A percentile compares a stretch with the other conserved stretches of the same genome.
Conservation (phyloP, 2,329 filamentous ascomycete genomes). For the Daldinia sp. region DNA sequence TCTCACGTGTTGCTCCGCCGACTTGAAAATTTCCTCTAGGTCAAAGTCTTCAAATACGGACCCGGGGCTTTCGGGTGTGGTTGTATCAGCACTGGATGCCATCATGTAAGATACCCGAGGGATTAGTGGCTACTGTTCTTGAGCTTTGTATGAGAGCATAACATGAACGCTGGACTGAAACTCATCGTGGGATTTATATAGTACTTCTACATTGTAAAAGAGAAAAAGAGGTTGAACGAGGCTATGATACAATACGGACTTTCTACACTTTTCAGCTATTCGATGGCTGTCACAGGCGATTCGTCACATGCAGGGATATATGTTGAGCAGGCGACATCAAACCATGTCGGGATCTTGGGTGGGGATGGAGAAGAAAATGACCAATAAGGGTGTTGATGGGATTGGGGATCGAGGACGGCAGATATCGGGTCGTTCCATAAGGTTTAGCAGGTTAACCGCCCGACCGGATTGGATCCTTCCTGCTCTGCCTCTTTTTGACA, state of each 20-base stretch:
- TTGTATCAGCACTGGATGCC: conserved; percentile 20
- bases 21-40: conserved; percentile 58
- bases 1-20: conserved; percentile 57
- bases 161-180: conserved; percentile 1
- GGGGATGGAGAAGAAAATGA: conserved; percentile 11
- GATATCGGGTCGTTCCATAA: conserved; percentile 29
- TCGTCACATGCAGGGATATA: conserved; percentile 26
- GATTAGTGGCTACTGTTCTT: neutral
- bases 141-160: neutral
- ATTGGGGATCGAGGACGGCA: conserved; percentile 8
- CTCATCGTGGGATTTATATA: conserved; percentile 14
- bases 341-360: conserved; percentile 28
- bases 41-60: conserved; percentile 66
- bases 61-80: conserved; percentile 30
- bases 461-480: conserved; percentile 16
- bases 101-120: conserved; percentile 17
- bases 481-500: neutral
- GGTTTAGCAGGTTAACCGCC: conserved; percentile 25
- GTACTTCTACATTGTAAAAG: conserved; percentile 12
- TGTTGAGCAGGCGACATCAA: conserved; percentile 33
- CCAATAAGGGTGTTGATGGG: conserved; percentile 6
- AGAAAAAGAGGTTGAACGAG: conserved; percentile 13
- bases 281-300: conserved; percentile 26
- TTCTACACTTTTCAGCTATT: conserved; percentile 17
- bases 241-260: conserved; percentile 18